Percentiles rank a stretch among this genome's conserved stretches.
Conservation (phyloP, 371 early-diverging fungal genomes). For the Thermomucor indicae-seudaticae region DNA sequence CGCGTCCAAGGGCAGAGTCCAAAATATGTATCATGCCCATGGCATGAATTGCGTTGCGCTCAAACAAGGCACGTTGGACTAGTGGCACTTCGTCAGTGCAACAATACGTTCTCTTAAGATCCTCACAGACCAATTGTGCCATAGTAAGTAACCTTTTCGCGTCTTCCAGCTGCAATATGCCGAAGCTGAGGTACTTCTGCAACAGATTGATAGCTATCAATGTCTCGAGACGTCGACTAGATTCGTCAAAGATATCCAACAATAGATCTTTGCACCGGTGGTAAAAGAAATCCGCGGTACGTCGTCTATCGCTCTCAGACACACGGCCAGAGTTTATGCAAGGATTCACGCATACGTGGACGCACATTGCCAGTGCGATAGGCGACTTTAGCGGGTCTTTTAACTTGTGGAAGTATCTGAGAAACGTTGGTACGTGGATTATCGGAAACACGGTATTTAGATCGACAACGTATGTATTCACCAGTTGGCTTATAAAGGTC, state of each 20-base stretch:
- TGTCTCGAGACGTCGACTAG: neutral
- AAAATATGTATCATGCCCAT: too few relatives aligned
- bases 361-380: neutral
- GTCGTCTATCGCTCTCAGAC: neutral
- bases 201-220: neutral
- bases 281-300: neutral
- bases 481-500: too few relatives aligned
- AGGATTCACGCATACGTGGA: too few relatives aligned
- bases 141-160: neutral
- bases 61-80: too few relatives aligned
- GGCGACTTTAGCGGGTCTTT: neutral
- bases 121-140: neutral
- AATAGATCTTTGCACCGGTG: neutral
- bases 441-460: neutral
- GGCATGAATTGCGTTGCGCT: too few relatives aligned
- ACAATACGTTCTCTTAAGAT: too few relatives aligned
- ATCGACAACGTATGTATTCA: neutral
- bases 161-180: neutral
- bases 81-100: too few relatives aligned
- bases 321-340: too few relatives aligned
- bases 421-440: neutral
- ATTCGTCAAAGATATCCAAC: constrained; percentile 2
- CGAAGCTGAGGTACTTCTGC: neutral
- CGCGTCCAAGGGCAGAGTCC: too few relatives aligned
- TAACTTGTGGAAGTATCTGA: neutral